Evolutionary conservation across 305 asterid species (phyloP).

Genomic region (Fraxinus paxiana): DNA sequence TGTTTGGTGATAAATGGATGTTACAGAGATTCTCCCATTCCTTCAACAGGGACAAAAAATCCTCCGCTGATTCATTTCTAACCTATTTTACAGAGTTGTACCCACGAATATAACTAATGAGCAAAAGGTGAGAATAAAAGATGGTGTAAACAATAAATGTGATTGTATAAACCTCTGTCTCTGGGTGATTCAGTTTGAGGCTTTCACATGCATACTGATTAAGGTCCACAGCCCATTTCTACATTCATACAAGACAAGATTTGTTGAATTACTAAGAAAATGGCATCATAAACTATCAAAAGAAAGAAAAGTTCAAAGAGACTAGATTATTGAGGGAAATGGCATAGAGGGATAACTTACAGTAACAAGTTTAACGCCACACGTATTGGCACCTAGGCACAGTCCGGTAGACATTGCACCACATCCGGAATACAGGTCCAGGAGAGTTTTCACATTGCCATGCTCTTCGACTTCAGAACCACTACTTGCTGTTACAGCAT

Average conservation of each 20-base stretch:
- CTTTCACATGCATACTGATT: slow-evolving; percentile 59
- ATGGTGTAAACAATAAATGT: neutral
- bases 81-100: slow-evolving; percentile 34
- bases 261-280: neutral
- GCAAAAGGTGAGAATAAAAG: slow-evolving; percentile 1
- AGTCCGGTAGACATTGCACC: slow-evolving; percentile 86
- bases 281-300: neutral
- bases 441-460: slow-evolving; percentile 33
- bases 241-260: neutral
- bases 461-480: slow-evolving; percentile 16
- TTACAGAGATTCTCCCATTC: slow-evolving; percentile 68
- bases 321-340: neutral
- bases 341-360: slow-evolving; percentile 32
- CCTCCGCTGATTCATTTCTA: slow-evolving; percentile 60
- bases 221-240: slow-evolving; percentile 80
- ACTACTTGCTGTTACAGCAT: neutral
- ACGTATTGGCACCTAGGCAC: slow-evolving; percentile 60
- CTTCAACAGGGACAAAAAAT: slow-evolving; percentile 45
- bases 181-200: slow-evolving; percentile 58
- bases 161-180: slow-evolving; percentile 48
- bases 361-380: slow-evolving; percentile 54
- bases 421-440: slow-evolving; percentile 76
- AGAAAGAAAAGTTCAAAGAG: neutral
- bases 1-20: slow-evolving; percentile 25
- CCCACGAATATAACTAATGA: neutral